phyloP scores from a whole-genome alignment of 176 grass and related monocot species.

The Ensete ventricosum region DNA sequence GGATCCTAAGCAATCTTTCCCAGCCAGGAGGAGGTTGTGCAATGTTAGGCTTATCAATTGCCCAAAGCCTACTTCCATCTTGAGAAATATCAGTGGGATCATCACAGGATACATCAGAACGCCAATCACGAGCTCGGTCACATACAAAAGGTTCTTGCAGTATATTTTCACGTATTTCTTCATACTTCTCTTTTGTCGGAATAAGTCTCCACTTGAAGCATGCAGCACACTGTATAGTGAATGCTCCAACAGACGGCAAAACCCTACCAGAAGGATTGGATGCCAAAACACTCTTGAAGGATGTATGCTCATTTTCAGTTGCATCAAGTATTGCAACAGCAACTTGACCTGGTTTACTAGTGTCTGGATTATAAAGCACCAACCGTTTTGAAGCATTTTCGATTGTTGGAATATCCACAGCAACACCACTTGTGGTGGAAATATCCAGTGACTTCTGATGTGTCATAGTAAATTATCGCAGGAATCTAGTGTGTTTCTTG shows the following conservation, averaged over 20 bases:
- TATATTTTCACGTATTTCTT: conserved; percentile 47
- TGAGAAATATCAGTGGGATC: conserved; percentile 44
- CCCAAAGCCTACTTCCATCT: conserved; percentile 48
- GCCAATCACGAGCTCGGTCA: conserved; percentile 40
- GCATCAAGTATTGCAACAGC: not conserved
- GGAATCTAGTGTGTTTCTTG: not conserved
- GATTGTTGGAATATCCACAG: not conserved
- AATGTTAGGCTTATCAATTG: conserved; percentile 51
- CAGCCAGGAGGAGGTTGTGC: conserved; percentile 45
- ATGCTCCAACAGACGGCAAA: conserved; percentile 42
- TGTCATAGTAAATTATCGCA: not conserved
- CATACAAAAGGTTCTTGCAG: conserved; percentile 42
- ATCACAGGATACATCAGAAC: conserved; percentile 43
- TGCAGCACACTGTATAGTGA: conserved; percentile 52
- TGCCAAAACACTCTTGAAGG: not conserved
- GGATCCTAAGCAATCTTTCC: conserved; percentile 51
- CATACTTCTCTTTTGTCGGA: conserved; percentile 56
- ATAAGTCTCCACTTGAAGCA: conserved; percentile 62
- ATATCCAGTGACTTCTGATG: not conserved
- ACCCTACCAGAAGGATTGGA: conserved; percentile 5
- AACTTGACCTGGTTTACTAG: conserved; percentile 7
- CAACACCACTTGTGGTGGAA: not conserved
- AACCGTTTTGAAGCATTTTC: conserved; percentile 24
- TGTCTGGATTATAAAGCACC: conserved; percentile 20
- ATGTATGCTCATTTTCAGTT: not conserved